phyloP scores from a whole-genome alignment of 106 monocot species.

The Triglochin maritima region DNA sequence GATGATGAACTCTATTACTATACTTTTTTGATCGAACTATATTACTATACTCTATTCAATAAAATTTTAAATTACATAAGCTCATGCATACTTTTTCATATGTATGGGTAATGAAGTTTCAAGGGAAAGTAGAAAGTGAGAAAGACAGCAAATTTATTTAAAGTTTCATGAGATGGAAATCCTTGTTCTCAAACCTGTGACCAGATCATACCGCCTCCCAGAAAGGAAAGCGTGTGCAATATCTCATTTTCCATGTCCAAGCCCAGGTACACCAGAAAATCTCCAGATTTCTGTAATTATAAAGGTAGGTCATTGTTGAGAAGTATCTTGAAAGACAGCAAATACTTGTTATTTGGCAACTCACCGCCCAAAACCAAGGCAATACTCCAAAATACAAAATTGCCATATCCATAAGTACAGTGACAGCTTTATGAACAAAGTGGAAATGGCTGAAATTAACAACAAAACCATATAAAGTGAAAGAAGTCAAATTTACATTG shows the following conservation, averaged over 20 bases:
- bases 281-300: conserved; percentile 18
- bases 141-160: neutral
- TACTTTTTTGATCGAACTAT: too few relatives aligned
- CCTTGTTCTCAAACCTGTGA: conserved; percentile 58
- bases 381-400: conserved; percentile 69
- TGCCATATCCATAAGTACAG: conserved; percentile 61
- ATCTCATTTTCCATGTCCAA: conserved; percentile 78
- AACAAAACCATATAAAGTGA: neutral
- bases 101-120: too few relatives aligned
- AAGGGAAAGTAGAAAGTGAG: too few relatives aligned
- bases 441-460: conserved; percentile 37
- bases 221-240: conserved; percentile 77
- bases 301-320: too few relatives aligned
- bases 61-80: too few relatives aligned
- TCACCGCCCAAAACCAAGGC: conserved; percentile 96
- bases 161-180: neutral
- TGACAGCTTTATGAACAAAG: conserved; percentile 80
- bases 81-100: too few relatives aligned
- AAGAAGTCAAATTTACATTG: neutral
- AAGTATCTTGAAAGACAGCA: neutral
- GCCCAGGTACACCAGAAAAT: conserved; percentile 33
- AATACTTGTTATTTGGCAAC: neutral
- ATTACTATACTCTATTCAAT: too few relatives aligned
- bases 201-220: conserved; percentile 80
- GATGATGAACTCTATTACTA: too few relatives aligned